Conservation (phyloP, 805 yeast genomes). For the Suhomyces emberorum region DNA sequence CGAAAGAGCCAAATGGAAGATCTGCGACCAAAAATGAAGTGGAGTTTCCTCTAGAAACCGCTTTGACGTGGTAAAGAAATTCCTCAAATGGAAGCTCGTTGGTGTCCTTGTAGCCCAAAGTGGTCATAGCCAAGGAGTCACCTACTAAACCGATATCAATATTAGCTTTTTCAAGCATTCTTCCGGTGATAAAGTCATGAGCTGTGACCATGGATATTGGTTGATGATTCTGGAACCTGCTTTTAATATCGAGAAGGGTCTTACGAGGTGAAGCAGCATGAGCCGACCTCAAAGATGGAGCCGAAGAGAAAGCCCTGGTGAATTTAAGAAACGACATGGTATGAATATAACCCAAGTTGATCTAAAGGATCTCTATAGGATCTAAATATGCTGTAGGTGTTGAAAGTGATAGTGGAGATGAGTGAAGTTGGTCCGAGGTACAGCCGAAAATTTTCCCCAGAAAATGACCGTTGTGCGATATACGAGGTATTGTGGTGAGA, state of each 20-base stretch:
- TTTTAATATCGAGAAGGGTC: conserved; percentile 11
- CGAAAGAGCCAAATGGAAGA: conserved; percentile 86
- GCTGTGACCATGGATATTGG: conserved; percentile 65
- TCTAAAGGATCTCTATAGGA: too few relatives aligned
- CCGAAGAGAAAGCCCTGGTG: conserved; percentile 5
- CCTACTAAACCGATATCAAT: conserved; percentile 79
- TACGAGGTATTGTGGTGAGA: too few relatives aligned
- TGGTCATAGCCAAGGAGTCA: conserved; percentile 90
- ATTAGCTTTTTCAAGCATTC: conserved; percentile 61
- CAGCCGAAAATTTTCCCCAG: too few relatives aligned
- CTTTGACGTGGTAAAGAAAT: conserved; percentile 68
- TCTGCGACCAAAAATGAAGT: conserved; percentile 75
- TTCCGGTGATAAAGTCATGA: conserved; percentile 78
- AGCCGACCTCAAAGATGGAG: conserved; percentile 7
- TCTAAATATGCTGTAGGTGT: too few relatives aligned
- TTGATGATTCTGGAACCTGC: conserved; percentile 10
- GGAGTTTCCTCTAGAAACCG: conserved; percentile 70
- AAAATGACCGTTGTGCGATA: too few relatives aligned
- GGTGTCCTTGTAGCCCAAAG: conserved; percentile 77
- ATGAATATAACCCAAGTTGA: too few relatives aligned
- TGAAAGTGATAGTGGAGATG: too few relatives aligned
- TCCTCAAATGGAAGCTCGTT: conserved; percentile 76
- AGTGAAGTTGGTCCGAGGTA: too few relatives aligned
- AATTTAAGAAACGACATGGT: background rate
- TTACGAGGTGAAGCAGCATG: conserved; percentile 6